Evolutionary conservation across 345 rosid genomes (phyloP), one percentile per base, ranked within the genome.

Genomic region (Tarenaya hassleriana): DNA sequence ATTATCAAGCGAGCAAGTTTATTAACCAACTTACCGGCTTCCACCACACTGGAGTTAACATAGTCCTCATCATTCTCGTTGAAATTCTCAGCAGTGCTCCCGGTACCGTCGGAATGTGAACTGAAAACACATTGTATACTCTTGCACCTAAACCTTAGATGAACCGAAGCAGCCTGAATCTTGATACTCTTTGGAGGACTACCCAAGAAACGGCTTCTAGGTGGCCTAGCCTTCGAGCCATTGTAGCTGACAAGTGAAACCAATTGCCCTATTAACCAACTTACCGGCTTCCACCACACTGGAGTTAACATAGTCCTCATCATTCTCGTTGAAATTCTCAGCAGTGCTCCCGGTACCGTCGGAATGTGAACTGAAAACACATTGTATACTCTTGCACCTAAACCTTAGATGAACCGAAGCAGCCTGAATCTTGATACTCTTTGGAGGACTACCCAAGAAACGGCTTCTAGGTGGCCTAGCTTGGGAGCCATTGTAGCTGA

Each of bases 201-300:
- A 19, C 86, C 88, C 80, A 71, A 77, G 12, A 84, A 56, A 24
- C 62, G 69, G 47, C 56, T 69, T 50, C 52, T 52, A 34, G 40
- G 67, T 24, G 55, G 49, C 54, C 51, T 37, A 14, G 61, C 18
- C 44, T 56, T 66, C 29, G 49, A 61, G 40, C 79, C 52, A 76
- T 63, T 19, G 69, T 74, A 56, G 59, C 31, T 64, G 47, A 37
- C 41, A 16, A 50, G 62, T 16, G 52, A 50, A 64, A 52, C 41
- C n/a, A n/a, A n/a, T n/a, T n/a, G n/a, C n/a, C n/a, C n/a, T 6
- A 27, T 35, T 27, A 1, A 56, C 12, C 7, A 24, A 32, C 76
- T 41, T 78, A 90, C 97, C 98, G 59, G 98, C 96, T 77, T 91
- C 98, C 40, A 91, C 74, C 16, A 91, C 70, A 66, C 79, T 86